A percentile compares a stretch with the other conserved stretches of the same genome.
phyloP scores from a whole-genome alignment of 2,329 filamentous ascomycete genomes.

The Talaromyces sp. region DNA sequence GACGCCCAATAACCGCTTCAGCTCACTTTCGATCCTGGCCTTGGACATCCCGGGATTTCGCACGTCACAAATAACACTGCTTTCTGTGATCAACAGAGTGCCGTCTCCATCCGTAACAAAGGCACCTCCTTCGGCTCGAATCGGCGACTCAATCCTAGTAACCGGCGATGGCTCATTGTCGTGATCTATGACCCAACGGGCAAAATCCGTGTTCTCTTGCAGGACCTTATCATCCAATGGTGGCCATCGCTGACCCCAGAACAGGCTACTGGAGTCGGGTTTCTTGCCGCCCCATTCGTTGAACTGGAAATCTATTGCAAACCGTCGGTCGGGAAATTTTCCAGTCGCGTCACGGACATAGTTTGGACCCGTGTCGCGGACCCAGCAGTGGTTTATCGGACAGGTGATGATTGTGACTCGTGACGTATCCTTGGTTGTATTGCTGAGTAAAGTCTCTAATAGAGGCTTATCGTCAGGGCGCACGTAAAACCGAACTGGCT shows the following conservation, averaged over 20 bases:
- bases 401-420: constrained; percentile 17
- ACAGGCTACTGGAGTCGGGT: constrained; percentile 15
- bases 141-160: constrained; percentile 16
- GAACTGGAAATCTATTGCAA: constrained; percentile 24
- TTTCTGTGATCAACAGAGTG: constrained; percentile 33
- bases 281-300: constrained; percentile 30
- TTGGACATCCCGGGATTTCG: constrained; percentile 29
- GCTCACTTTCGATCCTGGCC: constrained; percentile 25
- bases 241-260: constrained; percentile 16
- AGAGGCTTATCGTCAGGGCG: constrained; percentile 22
- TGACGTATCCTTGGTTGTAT: constrained; percentile 5
- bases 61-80: constrained; percentile 30
- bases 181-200: constrained; percentile 18
- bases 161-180: constrained; percentile 15
- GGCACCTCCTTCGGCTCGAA: constrained; percentile 30
- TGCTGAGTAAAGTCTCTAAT: constrained; percentile 13
- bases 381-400: constrained; percentile 26
- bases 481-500: constrained; percentile 30
- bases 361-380: constrained; percentile 26
- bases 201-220: constrained; percentile 20
- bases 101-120: constrained; percentile 35
- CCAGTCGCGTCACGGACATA: constrained; percentile 22
- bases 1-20: constrained; percentile 27
- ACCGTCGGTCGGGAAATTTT: constrained; percentile 12
- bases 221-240: constrained; percentile 13